Conservation (phyloP, 2,329 filamentous ascomycete species). For the Cylindrodendrum hubeiense region DNA sequence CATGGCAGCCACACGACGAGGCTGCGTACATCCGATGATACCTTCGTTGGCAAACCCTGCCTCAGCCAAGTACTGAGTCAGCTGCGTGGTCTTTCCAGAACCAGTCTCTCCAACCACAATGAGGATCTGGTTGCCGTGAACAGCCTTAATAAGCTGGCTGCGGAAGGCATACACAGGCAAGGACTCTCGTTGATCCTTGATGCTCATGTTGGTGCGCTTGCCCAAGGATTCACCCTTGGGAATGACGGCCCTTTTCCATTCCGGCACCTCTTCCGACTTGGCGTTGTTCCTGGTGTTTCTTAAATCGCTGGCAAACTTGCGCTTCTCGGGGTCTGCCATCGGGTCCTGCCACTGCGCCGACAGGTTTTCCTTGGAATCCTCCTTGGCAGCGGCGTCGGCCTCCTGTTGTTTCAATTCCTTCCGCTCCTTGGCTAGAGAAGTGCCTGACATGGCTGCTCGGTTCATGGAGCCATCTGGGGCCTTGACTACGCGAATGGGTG, state of each 20-base stretch:
- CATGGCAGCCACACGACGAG: slow-evolving; percentile 96
- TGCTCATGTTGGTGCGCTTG: slow-evolving; percentile 89
- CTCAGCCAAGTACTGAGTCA: slow-evolving; percentile 96
- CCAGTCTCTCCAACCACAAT: slow-evolving; percentile 98
- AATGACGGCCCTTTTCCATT: slow-evolving; percentile 90
- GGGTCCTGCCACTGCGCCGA: slow-evolving; percentile 96
- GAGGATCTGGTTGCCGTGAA: slow-evolving; percentile 87
- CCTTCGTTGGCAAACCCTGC: slow-evolving; percentile 88
- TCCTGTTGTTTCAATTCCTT: slow-evolving; percentile 92
- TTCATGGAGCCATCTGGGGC: slow-evolving; percentile 99
- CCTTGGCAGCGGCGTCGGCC: slow-evolving; percentile 78
- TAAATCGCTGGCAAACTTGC: slow-evolving; percentile 90
- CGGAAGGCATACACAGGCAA: slow-evolving; percentile 92
- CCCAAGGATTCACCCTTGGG: slow-evolving; percentile 85
- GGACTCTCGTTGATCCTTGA: slow-evolving; percentile 93
- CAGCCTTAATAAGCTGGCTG: slow-evolving; percentile 86
- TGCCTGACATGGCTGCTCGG: slow-evolving; percentile 93
- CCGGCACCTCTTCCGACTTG: slow-evolving; percentile 79
- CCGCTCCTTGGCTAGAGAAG: slow-evolving; percentile 87
- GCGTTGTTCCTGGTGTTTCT: slow-evolving; percentile 73
- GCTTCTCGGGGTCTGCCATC: slow-evolving; percentile 87
- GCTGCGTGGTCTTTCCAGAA: slow-evolving; percentile 95
- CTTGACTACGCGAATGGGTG: slow-evolving; percentile 95
- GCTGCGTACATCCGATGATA: slow-evolving; percentile 96
- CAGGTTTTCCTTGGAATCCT: slow-evolving; percentile 85